Evolutionary conservation across 352 stramenopile genomes (phyloP), one percentile per base, ranked within the genome.

Genomic region (Phytophthora syringae): DNA sequence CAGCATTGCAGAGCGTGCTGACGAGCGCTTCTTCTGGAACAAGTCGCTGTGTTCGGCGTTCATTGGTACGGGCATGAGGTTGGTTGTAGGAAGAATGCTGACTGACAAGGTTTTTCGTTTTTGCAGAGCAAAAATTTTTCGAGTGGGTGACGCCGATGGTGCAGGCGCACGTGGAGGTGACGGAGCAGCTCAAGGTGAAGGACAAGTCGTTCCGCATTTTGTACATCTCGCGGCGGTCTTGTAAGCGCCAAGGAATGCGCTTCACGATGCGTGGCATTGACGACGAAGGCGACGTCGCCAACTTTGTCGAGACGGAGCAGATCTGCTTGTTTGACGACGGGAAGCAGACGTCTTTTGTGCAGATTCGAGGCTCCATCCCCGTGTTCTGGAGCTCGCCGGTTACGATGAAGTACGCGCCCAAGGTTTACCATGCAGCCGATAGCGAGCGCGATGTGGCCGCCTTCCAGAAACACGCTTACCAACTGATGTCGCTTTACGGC

Each of bases 301-400:
- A 99, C 77, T 98, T 97, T 74, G 95, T 96, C 15, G 96, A 99
- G 74, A 98, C 92, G 5, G 96, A 99, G 72, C 94, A 98, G 80
- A 92, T 98, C 48, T 87, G 86, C 54, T 54, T 98, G 22, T 83
- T 94, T 40, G 52, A 68, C 1, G 74, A 91, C 36, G 79, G 76
- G 13, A 66, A 59, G 47, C 71, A 86, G 44, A 85, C 70, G 22
- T 91, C 88, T 7, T 90, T 87, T 49, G 76, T 88, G 58, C 76
- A 93, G 75, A 98, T 97, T 32, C 90, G 97, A 12, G 97, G 97
- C 27, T 98, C 93, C 18, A 98, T 99, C 50, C 97, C 97, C 18
- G 62, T 99, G 7, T 86, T 94, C 51, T 99, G 97, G 97, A 89
- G 70, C 51, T 96, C 91, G 7, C 84, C 84, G 0, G 86, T 89